Evolutionary conservation across 768 basidiomycete genomes (phyloP), one percentile per base, ranked within the genome.

Genomic region (Lactarius pseudohatsudake): DNA sequence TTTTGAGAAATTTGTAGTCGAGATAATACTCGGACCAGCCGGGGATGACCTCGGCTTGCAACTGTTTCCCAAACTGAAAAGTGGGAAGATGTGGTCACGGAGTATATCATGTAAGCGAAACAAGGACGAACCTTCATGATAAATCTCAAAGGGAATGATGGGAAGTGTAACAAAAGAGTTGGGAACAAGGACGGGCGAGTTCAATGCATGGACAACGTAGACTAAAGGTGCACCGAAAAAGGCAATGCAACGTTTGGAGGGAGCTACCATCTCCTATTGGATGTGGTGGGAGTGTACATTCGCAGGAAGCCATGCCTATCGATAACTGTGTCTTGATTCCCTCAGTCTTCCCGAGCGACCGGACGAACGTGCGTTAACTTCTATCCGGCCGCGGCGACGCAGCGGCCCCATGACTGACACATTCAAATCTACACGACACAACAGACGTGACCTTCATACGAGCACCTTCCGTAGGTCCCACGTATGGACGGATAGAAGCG

Each of bases 1-100:
- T 94, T 81, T 97, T 97, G 76, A 97, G 84, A 73, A 90, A 91
- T 81, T 99, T 99, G 85, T 99, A 99, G 80, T 98, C 96, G 66
- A 98, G 86, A 79, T 98, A 98, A 81, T 92, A 93, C 53, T 82
- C 76, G 34, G 92, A 93, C 96, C 96, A 99, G 80, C 96, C 96
- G 60, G 96, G 95, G 62, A 98, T 88, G 81, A 97, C 94, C 76
- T 96, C 91, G 36, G 91, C 87, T 77, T 94, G 95, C 69, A 99
- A 94, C 68, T 94, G 91, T 82, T 99, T 99, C 72, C 97, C 97
- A 77, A 99, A 99, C 96, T 98, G 75, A 56, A 73, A 68, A 56
- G 59, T 5, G 16, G 57, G 20, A 43, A 64, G 50, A 45, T 54
- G 55, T 63, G 57, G 59, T 28, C 32, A 40, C 28, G n/a, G 57